Conservation (phyloP, 2,329 filamentous ascomycete genomes). For the Calonectria honghensis region DNA sequence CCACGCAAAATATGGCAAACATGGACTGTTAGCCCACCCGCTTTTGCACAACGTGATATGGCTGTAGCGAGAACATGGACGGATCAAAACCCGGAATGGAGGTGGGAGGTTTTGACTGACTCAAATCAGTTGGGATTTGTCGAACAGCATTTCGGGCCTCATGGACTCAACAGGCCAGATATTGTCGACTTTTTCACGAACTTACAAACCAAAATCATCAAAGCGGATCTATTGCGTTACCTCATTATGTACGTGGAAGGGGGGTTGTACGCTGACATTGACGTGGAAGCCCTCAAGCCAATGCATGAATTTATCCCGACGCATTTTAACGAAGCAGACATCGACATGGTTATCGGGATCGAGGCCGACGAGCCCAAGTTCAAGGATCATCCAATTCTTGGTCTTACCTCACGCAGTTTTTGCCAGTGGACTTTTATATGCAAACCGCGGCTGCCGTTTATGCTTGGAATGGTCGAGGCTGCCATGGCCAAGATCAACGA, state of each 20-base stretch:
- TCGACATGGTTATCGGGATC: conserved; percentile 16
- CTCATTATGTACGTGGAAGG: conserved; percentile 14
- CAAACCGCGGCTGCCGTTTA: conserved; percentile 6
- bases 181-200: conserved; percentile 10
- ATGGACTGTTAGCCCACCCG: neutral
- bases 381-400: conserved; percentile 10
- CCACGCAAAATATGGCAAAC: conserved; percentile 17
- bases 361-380: conserved; percentile 8
- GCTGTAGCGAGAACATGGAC: conserved; percentile 1
- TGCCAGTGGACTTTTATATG: conserved; percentile 22
- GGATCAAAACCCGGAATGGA: neutral
- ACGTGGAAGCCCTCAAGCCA: conserved; percentile 8
- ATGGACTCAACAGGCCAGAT: conserved; percentile 2
- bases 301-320: neutral
- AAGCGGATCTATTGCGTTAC: conserved; percentile 5
- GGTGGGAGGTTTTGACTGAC: conserved; percentile 17
- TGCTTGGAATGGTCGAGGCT: conserved; percentile 10
- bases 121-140: conserved; percentile 1
- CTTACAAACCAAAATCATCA: conserved; percentile 5
- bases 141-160: neutral
- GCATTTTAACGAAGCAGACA: neutral
- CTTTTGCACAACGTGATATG: neutral
- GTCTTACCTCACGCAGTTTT: neutral
- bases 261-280: conserved; percentile 8
- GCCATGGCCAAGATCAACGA: neutral